These are phyloP conservation scores for Solanum sitiens DNA, from an alignment of 257 asterid species.

Conservation along the genomic window DNA sequence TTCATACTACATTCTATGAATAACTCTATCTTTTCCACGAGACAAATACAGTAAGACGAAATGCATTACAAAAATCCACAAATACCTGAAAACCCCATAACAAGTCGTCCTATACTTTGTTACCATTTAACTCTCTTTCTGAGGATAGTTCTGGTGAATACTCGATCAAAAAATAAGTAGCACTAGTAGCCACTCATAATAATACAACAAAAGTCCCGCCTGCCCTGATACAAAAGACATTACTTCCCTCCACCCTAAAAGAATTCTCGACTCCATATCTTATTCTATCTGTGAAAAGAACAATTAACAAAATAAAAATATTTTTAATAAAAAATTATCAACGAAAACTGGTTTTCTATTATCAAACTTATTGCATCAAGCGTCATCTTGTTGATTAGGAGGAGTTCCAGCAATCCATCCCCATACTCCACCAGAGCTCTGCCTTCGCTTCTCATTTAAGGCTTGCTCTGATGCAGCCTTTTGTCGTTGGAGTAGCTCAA, in stretches of 20 bases:
- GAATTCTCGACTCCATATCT: constrained; percentile 7
- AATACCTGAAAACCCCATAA: neutral
- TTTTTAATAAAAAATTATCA: neutral
- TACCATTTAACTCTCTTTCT: neutral
- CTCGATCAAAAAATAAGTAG: neutral
- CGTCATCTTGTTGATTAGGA: constrained; percentile 31
- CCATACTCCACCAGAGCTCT: constrained; percentile 85
- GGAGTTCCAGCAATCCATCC: constrained; percentile 97
- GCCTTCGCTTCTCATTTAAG: constrained; percentile 51
- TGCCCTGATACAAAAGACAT: neutral
- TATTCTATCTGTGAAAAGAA: constrained; percentile 27
- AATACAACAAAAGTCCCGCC: constrained; percentile 5
- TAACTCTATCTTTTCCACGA: neutral
- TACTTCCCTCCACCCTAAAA: constrained; percentile 1
- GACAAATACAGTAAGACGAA: neutral
- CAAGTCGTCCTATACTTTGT: neutral
- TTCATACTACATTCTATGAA: neutral
- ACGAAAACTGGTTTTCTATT: neutral
- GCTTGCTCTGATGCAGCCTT: constrained; percentile 96
- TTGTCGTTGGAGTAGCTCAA: constrained; percentile 87
- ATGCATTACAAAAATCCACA: neutral
- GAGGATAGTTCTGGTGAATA: neutral
- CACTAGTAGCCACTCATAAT: neutral
- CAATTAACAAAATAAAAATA: neutral
- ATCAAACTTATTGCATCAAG: constrained; percentile 8